These are phyloP conservation scores for Prunus padus DNA, from an alignment of 306 rosid species.

Conservation along the genomic window DNA sequence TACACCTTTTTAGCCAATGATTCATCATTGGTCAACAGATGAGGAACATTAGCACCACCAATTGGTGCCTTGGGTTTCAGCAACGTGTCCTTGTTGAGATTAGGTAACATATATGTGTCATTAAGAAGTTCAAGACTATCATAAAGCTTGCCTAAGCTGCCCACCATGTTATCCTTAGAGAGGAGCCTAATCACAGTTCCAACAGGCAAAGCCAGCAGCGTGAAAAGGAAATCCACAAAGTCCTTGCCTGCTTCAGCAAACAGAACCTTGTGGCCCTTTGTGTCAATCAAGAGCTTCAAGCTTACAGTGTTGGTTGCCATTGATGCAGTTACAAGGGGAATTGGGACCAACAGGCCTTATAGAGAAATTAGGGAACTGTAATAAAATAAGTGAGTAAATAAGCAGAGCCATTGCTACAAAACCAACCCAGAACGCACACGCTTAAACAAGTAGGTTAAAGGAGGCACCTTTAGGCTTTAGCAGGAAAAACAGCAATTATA, in stretches of 20 bases:
- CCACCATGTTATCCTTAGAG: conserved; percentile 30
- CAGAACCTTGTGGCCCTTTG: conserved; percentile 25
- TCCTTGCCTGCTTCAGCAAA: conserved; percentile 54
- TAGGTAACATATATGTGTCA: conserved; percentile 34
- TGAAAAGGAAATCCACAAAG: conserved; percentile 44
- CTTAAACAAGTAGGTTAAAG: not conserved
- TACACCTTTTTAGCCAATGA: not conserved
- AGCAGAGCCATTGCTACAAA: not conserved
- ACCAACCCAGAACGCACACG: not conserved
- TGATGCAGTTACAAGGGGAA: not conserved
- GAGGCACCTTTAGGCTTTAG: not conserved
- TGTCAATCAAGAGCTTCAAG: conserved; percentile 42
- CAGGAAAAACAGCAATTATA: too few relatives aligned
- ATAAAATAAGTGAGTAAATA: not conserved
- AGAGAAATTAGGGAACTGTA: not conserved
- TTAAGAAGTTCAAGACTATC: conserved; percentile 36
- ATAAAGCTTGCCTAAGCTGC: conserved; percentile 43
- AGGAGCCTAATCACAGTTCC: conserved; percentile 29
- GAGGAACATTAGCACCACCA: not conserved
- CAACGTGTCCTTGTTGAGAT: conserved; percentile 20
- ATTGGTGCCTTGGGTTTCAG: conserved; percentile 10
- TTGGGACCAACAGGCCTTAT: not conserved
- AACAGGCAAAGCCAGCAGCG: conserved; percentile 33
- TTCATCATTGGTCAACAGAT: not conserved
- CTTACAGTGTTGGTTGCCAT: conserved; percentile 25